Evolutionary conservation across 257 asterid species (phyloP).

Genomic region (Datura wrightii): DNA sequence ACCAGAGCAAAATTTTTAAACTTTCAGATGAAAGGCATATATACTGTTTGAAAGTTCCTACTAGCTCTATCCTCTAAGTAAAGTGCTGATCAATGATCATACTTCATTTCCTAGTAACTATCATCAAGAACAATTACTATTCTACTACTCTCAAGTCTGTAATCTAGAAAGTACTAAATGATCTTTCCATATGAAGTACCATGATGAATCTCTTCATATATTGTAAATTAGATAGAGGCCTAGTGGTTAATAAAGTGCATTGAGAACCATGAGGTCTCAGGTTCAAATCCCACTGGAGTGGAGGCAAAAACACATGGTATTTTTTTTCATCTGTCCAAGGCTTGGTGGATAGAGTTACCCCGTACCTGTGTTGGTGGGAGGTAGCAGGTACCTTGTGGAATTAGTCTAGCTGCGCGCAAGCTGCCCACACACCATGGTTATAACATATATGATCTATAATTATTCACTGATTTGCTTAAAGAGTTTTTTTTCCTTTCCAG

Average conservation of each 20-base stretch:
- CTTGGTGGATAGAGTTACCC: conserved; percentile 11
- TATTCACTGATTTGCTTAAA: conserved; percentile 23
- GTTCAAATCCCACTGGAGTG: background rate
- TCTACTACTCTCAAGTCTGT: background rate
- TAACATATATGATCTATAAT: background rate
- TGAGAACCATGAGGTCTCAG: background rate
- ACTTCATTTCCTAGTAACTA: conserved; percentile 15
- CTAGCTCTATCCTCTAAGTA: background rate
- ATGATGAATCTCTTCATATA: background rate
- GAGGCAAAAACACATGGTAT: background rate
- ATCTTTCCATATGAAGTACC: conserved; percentile 5
- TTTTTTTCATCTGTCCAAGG: background rate
- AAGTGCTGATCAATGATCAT: background rate
- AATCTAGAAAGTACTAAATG: conserved; percentile 16
- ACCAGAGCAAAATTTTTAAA: background rate
- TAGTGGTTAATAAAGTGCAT: background rate
- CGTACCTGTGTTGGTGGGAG: background rate
- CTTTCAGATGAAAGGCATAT: conserved; percentile 24
- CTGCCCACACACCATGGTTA: background rate
- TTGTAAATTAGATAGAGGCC: conserved; percentile 10
- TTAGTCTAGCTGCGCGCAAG: background rate
- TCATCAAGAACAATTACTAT: conserved; percentile 11
- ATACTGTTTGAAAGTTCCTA: conserved; percentile 22
- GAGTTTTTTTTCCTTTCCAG: conserved; percentile 48
- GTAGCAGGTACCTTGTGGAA: background rate